A percentile compares a stretch with the other conserved stretches of the same genome.
These are phyloP conservation scores for Ophiostoma triangulosporum DNA, from an alignment of 2,329 filamentous ascomycete genomes.

Conservation along the genomic window DNA sequence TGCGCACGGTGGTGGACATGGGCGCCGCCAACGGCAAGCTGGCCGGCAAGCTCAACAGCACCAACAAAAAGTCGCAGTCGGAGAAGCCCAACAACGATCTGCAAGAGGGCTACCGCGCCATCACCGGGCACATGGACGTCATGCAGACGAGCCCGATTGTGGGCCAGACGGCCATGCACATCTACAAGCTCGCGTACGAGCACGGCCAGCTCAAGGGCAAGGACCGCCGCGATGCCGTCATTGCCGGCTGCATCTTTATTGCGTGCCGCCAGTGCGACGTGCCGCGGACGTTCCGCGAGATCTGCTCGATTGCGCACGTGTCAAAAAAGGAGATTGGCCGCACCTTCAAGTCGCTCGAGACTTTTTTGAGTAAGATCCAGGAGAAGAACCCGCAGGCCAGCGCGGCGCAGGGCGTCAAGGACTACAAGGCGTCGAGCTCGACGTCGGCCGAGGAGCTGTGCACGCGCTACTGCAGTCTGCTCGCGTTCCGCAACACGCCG, in stretches of 20 bases:
- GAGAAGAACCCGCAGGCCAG: conserved; percentile 40
- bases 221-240: conserved; percentile 80
- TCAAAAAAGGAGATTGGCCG: conserved; percentile 95
- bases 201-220: conserved; percentile 92
- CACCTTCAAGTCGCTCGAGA: conserved; percentile 86
- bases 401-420: conserved; percentile 38
- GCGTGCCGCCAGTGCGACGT: conserved; percentile 83
- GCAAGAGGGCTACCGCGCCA: conserved; percentile 69
- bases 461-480: conserved; percentile 75
- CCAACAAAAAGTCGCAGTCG: conserved; percentile 18
- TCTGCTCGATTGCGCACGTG: conserved; percentile 84
- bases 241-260: conserved; percentile 95
- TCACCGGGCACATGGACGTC: conserved; percentile 73
- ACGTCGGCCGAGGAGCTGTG: conserved; percentile 77
- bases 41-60: conserved; percentile 17
- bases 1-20: conserved; percentile 17
- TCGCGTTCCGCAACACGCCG: conserved; percentile 58
- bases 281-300: conserved; percentile 84
- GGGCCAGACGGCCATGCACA: conserved; percentile 80
- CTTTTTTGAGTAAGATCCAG: conserved; percentile 66
- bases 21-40: conserved; percentile 15
- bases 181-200: conserved; percentile 91
- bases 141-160: conserved; percentile 71
- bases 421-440: conserved; percentile 61
- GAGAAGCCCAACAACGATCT: conserved; percentile 29